These are phyloP conservation scores for Gossypium rotundifolium DNA, from an alignment of 345 rosid species.

Conservation along the genomic window DNA sequence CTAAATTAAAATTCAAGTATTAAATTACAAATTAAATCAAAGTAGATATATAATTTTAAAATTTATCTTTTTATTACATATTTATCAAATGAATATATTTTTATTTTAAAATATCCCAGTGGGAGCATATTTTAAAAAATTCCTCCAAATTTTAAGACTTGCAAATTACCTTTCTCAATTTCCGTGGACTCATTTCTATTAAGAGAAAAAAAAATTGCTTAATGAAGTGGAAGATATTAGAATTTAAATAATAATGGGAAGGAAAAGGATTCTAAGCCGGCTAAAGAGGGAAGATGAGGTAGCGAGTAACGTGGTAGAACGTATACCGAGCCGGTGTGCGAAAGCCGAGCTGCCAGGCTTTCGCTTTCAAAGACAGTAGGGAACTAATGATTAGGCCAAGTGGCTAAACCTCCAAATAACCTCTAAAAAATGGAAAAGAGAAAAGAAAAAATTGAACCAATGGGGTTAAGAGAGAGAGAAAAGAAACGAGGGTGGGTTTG, in stretches of 20 bases:
- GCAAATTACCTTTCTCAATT: too few relatives aligned
- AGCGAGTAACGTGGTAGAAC: background rate
- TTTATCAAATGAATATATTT: too few relatives aligned
- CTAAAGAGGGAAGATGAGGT: background rate
- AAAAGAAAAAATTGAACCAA: conserved; percentile 13
- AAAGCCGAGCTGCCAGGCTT: conserved; percentile 39
- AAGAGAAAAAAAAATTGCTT: background rate
- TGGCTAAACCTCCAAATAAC: conserved; percentile 30
- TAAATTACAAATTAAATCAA: too few relatives aligned
- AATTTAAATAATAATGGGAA: too few relatives aligned
- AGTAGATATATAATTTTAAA: too few relatives aligned
- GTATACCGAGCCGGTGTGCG: conserved; percentile 8
- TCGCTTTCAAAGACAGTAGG: conserved; percentile 45
- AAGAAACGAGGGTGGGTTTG: conserved; percentile 4
- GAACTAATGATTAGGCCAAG: conserved; percentile 50
- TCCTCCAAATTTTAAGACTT: too few relatives aligned
- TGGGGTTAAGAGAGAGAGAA: conserved; percentile 16
- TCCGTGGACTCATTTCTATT: too few relatives aligned
- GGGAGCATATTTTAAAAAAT: too few relatives aligned
- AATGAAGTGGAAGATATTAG: background rate
- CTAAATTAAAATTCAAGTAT: too few relatives aligned
- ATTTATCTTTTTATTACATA: too few relatives aligned
- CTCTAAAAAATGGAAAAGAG: background rate
- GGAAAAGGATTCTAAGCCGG: conserved; percentile 3
- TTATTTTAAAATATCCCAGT: too few relatives aligned